Evolutionary conservation across 164 flowering plant species (phyloP).

Genomic region (Macadamia tetraphylla): DNA sequence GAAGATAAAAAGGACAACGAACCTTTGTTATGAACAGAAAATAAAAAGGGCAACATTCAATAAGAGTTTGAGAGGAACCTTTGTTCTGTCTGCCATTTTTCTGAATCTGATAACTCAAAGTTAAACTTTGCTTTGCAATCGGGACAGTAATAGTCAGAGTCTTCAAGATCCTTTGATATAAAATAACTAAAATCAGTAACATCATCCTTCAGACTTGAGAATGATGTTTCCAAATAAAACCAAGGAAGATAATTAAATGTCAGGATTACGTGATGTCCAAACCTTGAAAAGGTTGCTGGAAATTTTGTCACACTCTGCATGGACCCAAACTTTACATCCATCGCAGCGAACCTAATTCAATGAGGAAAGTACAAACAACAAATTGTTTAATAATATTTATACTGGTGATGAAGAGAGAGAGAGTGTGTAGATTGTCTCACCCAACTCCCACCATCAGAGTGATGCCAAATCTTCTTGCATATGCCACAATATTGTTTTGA

Average conservation of each 20-base stretch:
- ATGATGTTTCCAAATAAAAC: no score
- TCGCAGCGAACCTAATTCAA: constrained; percentile 69
- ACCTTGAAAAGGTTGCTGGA: constrained; percentile 70
- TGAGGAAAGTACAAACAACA: constrained; percentile 1
- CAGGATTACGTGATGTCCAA: constrained; percentile 5
- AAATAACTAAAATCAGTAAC: constrained; percentile 10
- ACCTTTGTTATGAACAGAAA: neutral
- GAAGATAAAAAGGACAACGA: neutral
- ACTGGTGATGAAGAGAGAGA: neutral
- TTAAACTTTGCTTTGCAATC: constrained; percentile 81
- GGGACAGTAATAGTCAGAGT: constrained; percentile 84
- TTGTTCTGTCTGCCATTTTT: constrained; percentile 26
- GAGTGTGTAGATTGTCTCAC: constrained; percentile 33
- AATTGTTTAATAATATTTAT: neutral
- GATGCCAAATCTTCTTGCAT: constrained; percentile 93
- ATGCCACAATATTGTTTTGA: constrained; percentile 92
- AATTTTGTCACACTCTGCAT: constrained; percentile 85
- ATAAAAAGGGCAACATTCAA: neutral
- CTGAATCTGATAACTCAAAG: constrained; percentile 60
- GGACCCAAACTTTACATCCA: constrained; percentile 98
- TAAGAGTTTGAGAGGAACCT: constrained; percentile 27
- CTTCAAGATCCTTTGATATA: constrained; percentile 49
- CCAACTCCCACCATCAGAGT: constrained; percentile 89
- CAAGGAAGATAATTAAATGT: neutral
- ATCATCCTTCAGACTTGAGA: neutral